phyloP scores from a whole-genome alignment of 768 basidiomycete genomes.

The Omphalotus guepiniiformis region DNA sequence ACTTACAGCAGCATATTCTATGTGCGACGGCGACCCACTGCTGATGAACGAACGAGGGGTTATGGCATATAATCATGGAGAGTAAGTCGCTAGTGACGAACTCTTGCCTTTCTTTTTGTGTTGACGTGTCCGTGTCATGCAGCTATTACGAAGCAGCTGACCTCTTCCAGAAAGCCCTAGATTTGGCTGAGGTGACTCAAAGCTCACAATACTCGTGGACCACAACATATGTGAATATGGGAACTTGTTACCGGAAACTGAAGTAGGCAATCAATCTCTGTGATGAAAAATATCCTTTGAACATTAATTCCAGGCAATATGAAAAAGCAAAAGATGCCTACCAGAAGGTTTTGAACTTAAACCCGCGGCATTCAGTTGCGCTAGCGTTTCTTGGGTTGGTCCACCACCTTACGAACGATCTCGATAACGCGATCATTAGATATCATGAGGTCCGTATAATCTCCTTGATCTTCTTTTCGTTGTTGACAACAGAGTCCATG shows the following conservation, averaged over 20 bases:
- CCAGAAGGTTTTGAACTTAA: slow-evolving; percentile 76
- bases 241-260: slow-evolving; percentile 80
- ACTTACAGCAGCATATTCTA: slow-evolving; percentile 70
- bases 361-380: slow-evolving; percentile 78
- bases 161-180: slow-evolving; percentile 71
- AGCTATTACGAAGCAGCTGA: slow-evolving; percentile 72
- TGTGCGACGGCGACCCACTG: slow-evolving; percentile 87
- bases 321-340: slow-evolving; percentile 74
- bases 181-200: slow-evolving; percentile 82
- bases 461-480: background rate
- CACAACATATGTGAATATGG: slow-evolving; percentile 88
- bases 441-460: slow-evolving; percentile 86
- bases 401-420: slow-evolving; percentile 66
- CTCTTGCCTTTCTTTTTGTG: background rate
- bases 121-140: background rate
- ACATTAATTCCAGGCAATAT: slow-evolving; percentile 30
- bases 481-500: slow-evolving; percentile 5
- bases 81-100: slow-evolving; percentile 44
- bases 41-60: slow-evolving; percentile 92
- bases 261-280: slow-evolving; percentile 43
- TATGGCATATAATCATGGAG: slow-evolving; percentile 81
- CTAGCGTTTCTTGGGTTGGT: slow-evolving; percentile 90
- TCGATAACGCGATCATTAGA: slow-evolving; percentile 79
- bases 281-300: background rate
- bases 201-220: slow-evolving; percentile 83